A percentile compares a stretch with the other conserved stretches of the same genome.
Conservation (phyloP, 2,329 filamentous ascomycete genomes). For the Eutypa lata region DNA sequence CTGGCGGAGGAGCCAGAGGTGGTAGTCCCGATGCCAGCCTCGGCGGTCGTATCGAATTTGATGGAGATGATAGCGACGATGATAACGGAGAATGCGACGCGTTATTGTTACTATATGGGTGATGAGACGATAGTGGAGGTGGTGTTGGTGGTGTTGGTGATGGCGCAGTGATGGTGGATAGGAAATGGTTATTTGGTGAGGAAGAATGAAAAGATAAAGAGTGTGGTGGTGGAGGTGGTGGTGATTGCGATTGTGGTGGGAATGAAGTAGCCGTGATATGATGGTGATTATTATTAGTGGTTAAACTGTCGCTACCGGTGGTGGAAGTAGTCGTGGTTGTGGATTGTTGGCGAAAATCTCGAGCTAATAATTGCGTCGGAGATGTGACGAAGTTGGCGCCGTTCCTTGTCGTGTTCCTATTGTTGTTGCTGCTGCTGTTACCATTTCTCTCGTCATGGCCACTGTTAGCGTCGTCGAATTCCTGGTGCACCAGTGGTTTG, state of each 20-base stretch:
- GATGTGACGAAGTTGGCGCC: neutral
- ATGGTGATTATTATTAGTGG: neutral
- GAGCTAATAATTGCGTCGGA: neutral
- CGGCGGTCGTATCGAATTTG: constrained; percentile 11
- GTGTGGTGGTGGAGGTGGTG: constrained; percentile 11
- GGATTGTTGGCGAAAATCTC: neutral
- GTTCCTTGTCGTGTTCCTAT: neutral
- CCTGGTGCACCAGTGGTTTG: neutral
- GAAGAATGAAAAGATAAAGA: constrained; percentile 18
- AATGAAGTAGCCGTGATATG: constrained; percentile 4
- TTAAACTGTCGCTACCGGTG: neutral
- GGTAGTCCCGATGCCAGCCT: constrained; percentile 20
- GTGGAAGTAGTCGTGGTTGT: neutral
- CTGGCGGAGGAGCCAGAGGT: constrained; percentile 30
- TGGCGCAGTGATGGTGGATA: constrained; percentile 23
- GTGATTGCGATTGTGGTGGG: constrained; percentile 12
- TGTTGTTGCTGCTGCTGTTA: neutral
- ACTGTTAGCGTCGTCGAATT: neutral
- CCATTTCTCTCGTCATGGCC: neutral
- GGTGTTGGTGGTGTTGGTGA: constrained; percentile 11
- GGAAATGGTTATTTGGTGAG: constrained; percentile 17
- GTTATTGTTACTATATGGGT: constrained; percentile 24
- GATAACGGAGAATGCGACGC: constrained; percentile 21
- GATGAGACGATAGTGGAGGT: constrained; percentile 12
- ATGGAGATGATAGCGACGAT: constrained; percentile 12